Percentiles rank a stretch among this genome's conserved stretches.
phyloP scores from a whole-genome alignment of 192 early-diverging fungal genomes.

The Coemansia sp. region DNA sequence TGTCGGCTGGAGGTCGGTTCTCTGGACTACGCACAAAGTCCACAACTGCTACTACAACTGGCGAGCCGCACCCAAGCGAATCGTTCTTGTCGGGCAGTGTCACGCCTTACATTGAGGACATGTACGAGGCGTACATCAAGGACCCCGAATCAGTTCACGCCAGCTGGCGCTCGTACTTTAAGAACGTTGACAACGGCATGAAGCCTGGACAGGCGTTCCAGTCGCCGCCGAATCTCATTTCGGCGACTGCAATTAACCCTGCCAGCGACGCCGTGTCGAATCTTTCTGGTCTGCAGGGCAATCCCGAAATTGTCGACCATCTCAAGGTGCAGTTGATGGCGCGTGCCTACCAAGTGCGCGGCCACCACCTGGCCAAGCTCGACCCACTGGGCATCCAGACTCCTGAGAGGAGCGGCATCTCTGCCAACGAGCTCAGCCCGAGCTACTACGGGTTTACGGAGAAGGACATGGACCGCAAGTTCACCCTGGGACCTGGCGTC shows the following conservation, averaged over 20 bases:
- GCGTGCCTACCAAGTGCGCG: slow-evolving; percentile 94
- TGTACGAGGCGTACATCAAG: slow-evolving; percentile 90
- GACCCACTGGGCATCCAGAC: slow-evolving; percentile 89
- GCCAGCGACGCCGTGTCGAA: slow-evolving; percentile 57
- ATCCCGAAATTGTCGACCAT: slow-evolving; percentile 88
- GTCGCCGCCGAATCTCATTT: slow-evolving; percentile 78
- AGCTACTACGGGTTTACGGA: slow-evolving; percentile 95
- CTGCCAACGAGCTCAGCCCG: slow-evolving; percentile 81
- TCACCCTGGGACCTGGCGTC: slow-evolving; percentile 92
- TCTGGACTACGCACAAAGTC: slow-evolving; percentile 37
- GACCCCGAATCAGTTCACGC: slow-evolving; percentile 91
- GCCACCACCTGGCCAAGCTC: slow-evolving; percentile 92
- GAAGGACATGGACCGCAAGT: slow-evolving; percentile 86
- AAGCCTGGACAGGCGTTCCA: slow-evolving; percentile 72
- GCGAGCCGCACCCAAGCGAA: slow-evolving; percentile 64
- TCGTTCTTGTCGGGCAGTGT: slow-evolving; percentile 86
- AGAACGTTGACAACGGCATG: slow-evolving; percentile 68
- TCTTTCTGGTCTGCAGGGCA: slow-evolving; percentile 54
- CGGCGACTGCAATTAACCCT: slow-evolving; percentile 63
- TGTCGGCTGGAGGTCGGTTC: slow-evolving; percentile 24
- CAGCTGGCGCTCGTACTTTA: slow-evolving; percentile 97
- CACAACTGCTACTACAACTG: slow-evolving; percentile 15
- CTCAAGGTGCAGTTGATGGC: slow-evolving; percentile 97
- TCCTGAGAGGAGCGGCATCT: slow-evolving; percentile 53
- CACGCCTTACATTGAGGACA: slow-evolving; percentile 88